Conservation (phyloP, 179 eudicot genomes). For the Corrigiola litoralis region DNA sequence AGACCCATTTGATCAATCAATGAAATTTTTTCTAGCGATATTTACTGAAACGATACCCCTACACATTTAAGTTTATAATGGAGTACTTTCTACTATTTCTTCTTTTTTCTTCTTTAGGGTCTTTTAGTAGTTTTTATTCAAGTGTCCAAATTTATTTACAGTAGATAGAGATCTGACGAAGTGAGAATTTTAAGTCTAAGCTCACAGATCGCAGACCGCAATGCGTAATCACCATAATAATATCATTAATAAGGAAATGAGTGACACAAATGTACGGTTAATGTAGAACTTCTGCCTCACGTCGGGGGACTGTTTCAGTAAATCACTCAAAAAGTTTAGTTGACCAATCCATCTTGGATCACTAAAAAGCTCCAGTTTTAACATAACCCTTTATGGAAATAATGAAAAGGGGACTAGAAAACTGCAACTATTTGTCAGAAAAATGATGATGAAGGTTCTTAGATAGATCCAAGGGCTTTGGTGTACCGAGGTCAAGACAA, state of each 20-base stretch:
- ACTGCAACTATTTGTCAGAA: neutral
- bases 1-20: too few species aligned
- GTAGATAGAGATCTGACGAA: too few species aligned
- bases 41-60: too few species aligned
- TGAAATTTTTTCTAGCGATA: too few species aligned
- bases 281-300: conserved; percentile 1
- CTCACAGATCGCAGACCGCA: too few species aligned
- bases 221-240: neutral
- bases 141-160: too few species aligned
- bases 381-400: conserved; percentile 16
- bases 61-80: too few species aligned
- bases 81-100: too few species aligned
- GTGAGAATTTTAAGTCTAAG: too few species aligned
- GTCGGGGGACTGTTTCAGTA: conserved; percentile 12
- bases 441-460: conserved; percentile 6
- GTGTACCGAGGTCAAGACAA: neutral
- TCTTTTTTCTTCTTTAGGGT: too few species aligned
- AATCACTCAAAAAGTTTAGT: conserved; percentile 6
- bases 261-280: neutral
- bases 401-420: too few species aligned
- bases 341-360: conserved; percentile 26
- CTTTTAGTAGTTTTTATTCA: too few species aligned
- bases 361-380: conserved; percentile 4
- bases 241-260: conserved; percentile 3
- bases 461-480: conserved; percentile 6